Conservation (phyloP, 257 asterid genomes). For the Plantago major region DNA sequence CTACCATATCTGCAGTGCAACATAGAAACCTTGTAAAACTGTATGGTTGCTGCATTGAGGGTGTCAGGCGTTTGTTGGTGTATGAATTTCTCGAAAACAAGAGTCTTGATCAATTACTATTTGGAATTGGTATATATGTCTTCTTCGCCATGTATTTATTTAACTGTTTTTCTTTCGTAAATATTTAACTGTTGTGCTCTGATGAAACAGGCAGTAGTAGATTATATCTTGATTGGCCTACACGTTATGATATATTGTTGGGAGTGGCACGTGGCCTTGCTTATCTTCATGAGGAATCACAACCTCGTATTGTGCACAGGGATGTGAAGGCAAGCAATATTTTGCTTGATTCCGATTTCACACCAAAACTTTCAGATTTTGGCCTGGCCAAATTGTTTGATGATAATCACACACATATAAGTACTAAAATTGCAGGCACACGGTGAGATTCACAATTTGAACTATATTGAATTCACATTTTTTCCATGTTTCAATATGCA, state of each 20-base stretch:
- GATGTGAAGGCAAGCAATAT: constrained; percentile 77
- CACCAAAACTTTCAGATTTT: constrained; percentile 65
- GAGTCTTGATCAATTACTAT: constrained; percentile 77
- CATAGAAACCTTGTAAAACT: constrained; percentile 85
- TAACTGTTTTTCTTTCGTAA: too few relatives aligned
- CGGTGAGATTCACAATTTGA: constrained; percentile 32
- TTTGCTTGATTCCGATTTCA: constrained; percentile 53
- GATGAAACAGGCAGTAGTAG: constrained; percentile 32
- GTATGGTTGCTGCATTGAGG: constrained; percentile 87
- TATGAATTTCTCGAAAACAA: constrained; percentile 78
- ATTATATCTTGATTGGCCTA: constrained; percentile 58
- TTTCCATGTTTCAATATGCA: neutral
- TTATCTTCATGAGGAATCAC: constrained; percentile 72
- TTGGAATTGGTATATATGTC: constrained; percentile 36
- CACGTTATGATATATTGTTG: constrained; percentile 64
- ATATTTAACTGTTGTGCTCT: too few relatives aligned
- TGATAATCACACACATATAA: constrained; percentile 71
- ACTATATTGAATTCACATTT: neutral
- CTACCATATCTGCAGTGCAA: constrained; percentile 84
- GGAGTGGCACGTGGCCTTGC: constrained; percentile 80
- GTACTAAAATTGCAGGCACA: constrained; percentile 88
- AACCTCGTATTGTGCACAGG: constrained; percentile 53
- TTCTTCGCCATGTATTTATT: too few relatives aligned
- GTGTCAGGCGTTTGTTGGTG: constrained; percentile 64
- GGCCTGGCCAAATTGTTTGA: constrained; percentile 69